Conservation (phyloP, 495 filamentous ascomycete species). For the Lindgomyces ingoldianus region DNA sequence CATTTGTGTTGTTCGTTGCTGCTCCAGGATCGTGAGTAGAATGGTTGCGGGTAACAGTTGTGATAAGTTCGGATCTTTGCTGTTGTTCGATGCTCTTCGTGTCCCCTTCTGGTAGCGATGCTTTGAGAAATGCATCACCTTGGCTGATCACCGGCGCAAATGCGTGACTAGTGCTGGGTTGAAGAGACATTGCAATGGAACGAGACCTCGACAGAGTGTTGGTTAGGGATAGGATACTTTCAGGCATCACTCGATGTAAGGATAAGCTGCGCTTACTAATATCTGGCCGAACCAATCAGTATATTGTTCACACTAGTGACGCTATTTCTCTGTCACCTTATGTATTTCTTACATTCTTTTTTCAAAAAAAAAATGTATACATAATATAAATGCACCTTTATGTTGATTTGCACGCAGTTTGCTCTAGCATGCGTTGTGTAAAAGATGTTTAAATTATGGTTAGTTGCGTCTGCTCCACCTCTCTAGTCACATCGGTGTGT, state of each 20-base stretch:
- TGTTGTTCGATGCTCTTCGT: not conserved
- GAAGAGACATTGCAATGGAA: constrained; percentile 5
- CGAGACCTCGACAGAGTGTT: not conserved
- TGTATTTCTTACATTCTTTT: too few relatives aligned
- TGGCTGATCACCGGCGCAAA: not conserved
- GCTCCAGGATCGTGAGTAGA: constrained; percentile 1
- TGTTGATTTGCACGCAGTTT: too few relatives aligned
- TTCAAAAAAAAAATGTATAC: too few relatives aligned
- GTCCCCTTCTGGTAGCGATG: not conserved
- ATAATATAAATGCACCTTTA: too few relatives aligned
- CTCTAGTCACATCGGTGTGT: too few relatives aligned
- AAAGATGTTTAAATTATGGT: too few relatives aligned
- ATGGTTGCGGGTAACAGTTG: not conserved
- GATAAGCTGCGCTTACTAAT: not conserved
- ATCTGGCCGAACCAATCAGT: not conserved
- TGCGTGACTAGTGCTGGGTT: not conserved
- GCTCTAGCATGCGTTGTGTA: too few relatives aligned
- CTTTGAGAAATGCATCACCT: not conserved
- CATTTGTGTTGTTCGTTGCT: not conserved
- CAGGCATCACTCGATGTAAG: not conserved
- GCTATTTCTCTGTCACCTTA: too few relatives aligned
- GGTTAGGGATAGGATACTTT: not conserved
- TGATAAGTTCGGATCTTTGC: not conserved
- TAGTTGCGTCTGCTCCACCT: too few relatives aligned
- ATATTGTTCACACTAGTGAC: too few relatives aligned